A percentile compares a stretch with the other conserved stretches of the same genome.
phyloP scores from a whole-genome alignment of 2,329 filamentous ascomycete species.

The Fusarium sp. region DNA sequence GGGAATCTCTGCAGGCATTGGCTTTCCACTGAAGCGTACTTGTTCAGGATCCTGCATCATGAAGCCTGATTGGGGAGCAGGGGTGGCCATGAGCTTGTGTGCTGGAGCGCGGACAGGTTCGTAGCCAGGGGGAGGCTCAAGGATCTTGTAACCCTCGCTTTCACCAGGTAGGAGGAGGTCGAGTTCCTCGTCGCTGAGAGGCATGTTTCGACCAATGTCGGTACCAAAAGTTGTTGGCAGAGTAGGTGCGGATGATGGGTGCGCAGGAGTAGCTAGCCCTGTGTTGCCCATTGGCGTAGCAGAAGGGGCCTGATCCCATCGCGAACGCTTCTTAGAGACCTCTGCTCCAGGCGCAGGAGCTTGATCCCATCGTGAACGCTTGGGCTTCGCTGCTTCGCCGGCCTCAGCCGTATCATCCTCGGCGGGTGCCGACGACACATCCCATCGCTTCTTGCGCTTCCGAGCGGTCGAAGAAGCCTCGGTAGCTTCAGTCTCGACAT shows the following conservation, averaged over 20 bases:
- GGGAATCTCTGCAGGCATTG: slow-evolving; percentile 93
- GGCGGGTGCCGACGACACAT: slow-evolving; percentile 70
- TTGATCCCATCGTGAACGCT: slow-evolving; percentile 89
- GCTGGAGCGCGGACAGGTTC: slow-evolving; percentile 81
- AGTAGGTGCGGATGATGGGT: slow-evolving; percentile 68
- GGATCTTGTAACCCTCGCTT: slow-evolving; percentile 88
- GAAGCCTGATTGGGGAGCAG: slow-evolving; percentile 82
- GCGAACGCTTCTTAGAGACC: slow-evolving; percentile 76
- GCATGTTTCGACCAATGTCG: slow-evolving; percentile 81
- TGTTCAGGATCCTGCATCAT: slow-evolving; percentile 98
- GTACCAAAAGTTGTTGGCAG: slow-evolving; percentile 75
- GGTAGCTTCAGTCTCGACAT: slow-evolving; percentile 73
- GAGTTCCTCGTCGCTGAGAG: slow-evolving; percentile 92
- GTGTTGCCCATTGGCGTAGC: slow-evolving; percentile 77
- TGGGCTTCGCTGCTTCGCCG: slow-evolving; percentile 66
- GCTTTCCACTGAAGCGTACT: slow-evolving; percentile 82
- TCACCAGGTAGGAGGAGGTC: slow-evolving; percentile 89
- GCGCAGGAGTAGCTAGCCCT: slow-evolving; percentile 81
- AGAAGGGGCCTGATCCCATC: slow-evolving; percentile 91
- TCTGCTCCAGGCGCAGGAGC: slow-evolving; percentile 68
- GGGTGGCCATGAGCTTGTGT: slow-evolving; percentile 77
- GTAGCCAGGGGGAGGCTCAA: slow-evolving; percentile 91
- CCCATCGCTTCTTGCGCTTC: slow-evolving; percentile 96
- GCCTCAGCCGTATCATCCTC: slow-evolving; percentile 60
- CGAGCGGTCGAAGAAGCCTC: slow-evolving; percentile 69